Percentiles rank a stretch among this genome's conserved stretches.
Conservation (phyloP, 2,329 filamentous ascomycete genomes). For the Teratosphaeria gauchensis region DNA sequence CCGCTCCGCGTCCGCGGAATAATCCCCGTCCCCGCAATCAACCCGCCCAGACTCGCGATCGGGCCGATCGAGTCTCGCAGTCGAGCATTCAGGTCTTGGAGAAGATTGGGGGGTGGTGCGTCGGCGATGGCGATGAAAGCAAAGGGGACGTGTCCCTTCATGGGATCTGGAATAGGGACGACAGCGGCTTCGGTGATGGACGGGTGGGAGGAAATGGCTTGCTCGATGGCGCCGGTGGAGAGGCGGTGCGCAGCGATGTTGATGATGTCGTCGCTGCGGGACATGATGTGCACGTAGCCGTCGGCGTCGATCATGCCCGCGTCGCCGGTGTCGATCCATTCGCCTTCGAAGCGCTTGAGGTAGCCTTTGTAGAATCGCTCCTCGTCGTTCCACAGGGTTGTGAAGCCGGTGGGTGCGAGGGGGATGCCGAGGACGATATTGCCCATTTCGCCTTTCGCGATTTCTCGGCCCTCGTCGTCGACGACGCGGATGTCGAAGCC, state of each 20-base stretch:
- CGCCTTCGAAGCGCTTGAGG: slow-evolving; percentile 67
- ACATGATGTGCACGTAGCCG: slow-evolving; percentile 48
- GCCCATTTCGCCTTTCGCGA: slow-evolving; percentile 64
- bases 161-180: slow-evolving; percentile 69
- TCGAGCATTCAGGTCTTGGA: slow-evolving; percentile 58
- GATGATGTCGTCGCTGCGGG: slow-evolving; percentile 71
- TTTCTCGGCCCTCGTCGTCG: slow-evolving; percentile 65
- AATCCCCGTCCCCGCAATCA: slow-evolving; percentile 75
- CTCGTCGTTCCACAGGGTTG: slow-evolving; percentile 76
- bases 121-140: slow-evolving; percentile 65
- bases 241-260: slow-evolving; percentile 93
- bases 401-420: slow-evolving; percentile 75
- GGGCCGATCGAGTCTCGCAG: slow-evolving; percentile 76
- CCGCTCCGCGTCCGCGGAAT: slow-evolving; percentile 90
- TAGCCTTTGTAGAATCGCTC: slow-evolving; percentile 81
- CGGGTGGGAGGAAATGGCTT: slow-evolving; percentile 76
- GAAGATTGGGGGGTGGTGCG: slow-evolving; percentile 36
- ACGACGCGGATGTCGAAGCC: slow-evolving; percentile 83
- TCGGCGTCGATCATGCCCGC: slow-evolving; percentile 68
- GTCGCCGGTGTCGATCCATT: slow-evolving; percentile 87
- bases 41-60: slow-evolving; percentile 76
- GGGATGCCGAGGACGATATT: slow-evolving; percentile 83
- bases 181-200: slow-evolving; percentile 75
- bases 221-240: slow-evolving; percentile 81
- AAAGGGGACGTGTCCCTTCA: slow-evolving; percentile 88